These are phyloP conservation scores for Leucocoprinus birnbaumii DNA, from an alignment of 768 basidiomycete genomes.

Conservation along the genomic window DNA sequence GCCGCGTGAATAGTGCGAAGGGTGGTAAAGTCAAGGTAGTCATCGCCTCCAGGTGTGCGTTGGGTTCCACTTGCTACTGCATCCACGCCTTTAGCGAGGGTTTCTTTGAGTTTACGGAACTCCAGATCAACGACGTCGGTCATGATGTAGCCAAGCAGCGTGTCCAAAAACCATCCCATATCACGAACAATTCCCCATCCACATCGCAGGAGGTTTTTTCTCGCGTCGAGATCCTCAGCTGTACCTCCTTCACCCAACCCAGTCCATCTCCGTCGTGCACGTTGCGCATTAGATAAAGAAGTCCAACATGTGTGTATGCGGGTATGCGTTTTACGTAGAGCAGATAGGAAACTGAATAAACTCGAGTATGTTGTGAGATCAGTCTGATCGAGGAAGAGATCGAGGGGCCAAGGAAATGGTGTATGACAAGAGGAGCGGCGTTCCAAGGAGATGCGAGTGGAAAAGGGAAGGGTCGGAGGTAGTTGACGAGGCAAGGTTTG, in stretches of 20 bases:
- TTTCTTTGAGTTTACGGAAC: slow-evolving; percentile 65
- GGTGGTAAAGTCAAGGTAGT: slow-evolving; percentile 79
- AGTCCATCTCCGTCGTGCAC: slow-evolving; percentile 82
- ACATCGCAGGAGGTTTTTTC: slow-evolving; percentile 65
- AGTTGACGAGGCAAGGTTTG: slow-evolving; percentile 34
- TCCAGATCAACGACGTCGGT: slow-evolving; percentile 88
- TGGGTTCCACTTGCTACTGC: slow-evolving; percentile 7
- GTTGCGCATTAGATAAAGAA: slow-evolving; percentile 81
- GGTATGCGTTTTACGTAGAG: slow-evolving; percentile 81
- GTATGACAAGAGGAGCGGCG: slow-evolving; percentile 69
- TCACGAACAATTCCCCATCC: slow-evolving; percentile 86
- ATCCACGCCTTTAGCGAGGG: slow-evolving; percentile 34
- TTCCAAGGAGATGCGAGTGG: slow-evolving; percentile 77
- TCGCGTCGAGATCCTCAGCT: slow-evolving; percentile 59
- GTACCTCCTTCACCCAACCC: slow-evolving; percentile 86
- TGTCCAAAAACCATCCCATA: slow-evolving; percentile 92
- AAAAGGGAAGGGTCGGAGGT: slow-evolving; percentile 50
- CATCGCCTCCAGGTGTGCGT: slow-evolving; percentile 20
- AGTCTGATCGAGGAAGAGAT: slow-evolving; percentile 78
- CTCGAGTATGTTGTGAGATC: slow-evolving; percentile 74
- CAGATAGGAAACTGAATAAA: slow-evolving; percentile 80
- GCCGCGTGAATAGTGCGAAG: slow-evolving; percentile 78
- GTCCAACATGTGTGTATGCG: slow-evolving; percentile 82
- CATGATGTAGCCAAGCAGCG: slow-evolving; percentile 81
- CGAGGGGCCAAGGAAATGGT: slow-evolving; percentile 82